These are phyloP conservation scores for Tillandsia leiboldiana DNA, from an alignment of 176 grass and related monocot genomes.

Conservation along the genomic window DNA sequence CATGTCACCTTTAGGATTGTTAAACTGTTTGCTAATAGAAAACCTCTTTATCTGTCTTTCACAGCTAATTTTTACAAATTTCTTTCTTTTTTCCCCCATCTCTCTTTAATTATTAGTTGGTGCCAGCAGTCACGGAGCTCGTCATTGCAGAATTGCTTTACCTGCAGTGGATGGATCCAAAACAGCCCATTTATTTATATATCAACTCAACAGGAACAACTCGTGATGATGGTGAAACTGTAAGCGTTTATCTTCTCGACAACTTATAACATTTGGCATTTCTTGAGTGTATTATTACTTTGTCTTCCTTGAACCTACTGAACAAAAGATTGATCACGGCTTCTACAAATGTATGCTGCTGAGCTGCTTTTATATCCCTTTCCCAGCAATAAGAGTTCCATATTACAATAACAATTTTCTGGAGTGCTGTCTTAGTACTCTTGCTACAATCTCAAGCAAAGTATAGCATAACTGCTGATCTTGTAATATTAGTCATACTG, in stretches of 20 bases:
- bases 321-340: too few species aligned
- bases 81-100: background rate
- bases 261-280: constrained; percentile 5
- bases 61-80: constrained; percentile 1
- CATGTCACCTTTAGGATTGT: background rate
- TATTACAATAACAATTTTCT: too few species aligned
- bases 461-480: too few species aligned
- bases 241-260: constrained; percentile 30
- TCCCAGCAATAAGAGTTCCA: too few species aligned
- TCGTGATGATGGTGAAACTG: constrained; percentile 81
- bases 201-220: constrained; percentile 86
- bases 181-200: constrained; percentile 82
- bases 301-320: too few species aligned
- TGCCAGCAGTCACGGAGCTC: constrained; percentile 77
- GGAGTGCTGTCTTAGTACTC: too few species aligned
- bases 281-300: background rate
- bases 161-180: constrained; percentile 85
- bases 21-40: background rate
- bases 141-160: constrained; percentile 76
- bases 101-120: constrained; percentile 43
- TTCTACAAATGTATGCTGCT: too few species aligned
- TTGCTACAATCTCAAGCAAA: too few species aligned
- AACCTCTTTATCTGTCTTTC: background rate
- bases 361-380: too few species aligned
- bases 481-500: too few species aligned